A percentile compares a stretch with the other conserved stretches of the same genome.
These are phyloP conservation scores for Thymus quinquecostatus DNA, from an alignment of 257 asterid genomes.

Conservation along the genomic window DNA sequence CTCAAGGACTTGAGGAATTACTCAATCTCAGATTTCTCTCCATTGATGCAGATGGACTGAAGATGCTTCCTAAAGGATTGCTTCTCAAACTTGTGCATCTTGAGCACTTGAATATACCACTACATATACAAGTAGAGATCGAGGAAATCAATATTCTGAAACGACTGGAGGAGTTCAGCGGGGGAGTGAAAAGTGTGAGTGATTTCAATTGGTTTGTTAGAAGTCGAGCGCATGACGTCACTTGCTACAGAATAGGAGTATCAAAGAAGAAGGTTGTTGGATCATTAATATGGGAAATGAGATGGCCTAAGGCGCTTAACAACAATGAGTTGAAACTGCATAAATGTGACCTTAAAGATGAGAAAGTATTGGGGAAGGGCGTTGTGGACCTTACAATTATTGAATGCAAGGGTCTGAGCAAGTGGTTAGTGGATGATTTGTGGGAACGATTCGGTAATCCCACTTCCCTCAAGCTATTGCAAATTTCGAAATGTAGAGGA, in stretches of 20 bases:
- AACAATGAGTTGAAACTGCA: neutral
- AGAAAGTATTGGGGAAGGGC: neutral
- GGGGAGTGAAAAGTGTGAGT: neutral
- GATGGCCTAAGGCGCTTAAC: too few relatives aligned
- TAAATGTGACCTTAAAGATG: neutral
- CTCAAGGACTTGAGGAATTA: too few relatives aligned
- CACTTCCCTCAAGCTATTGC: neutral
- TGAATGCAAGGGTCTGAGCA: constrained; percentile 10
- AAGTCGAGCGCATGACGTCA: neutral
- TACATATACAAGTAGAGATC: neutral
- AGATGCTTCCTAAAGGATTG: neutral
- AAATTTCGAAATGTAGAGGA: neutral
- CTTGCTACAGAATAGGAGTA: too few relatives aligned
- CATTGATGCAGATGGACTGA: neutral
- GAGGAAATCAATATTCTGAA: neutral
- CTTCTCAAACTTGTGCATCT: neutral
- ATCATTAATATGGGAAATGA: too few relatives aligned
- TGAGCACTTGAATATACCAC: constrained; percentile 17
- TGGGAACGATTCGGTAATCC: neutral
- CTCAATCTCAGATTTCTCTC: constrained; percentile 2
- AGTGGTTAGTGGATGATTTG: neutral
- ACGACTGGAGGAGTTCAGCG: constrained; percentile 12
- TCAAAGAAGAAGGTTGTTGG: too few relatives aligned
- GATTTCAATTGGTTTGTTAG: neutral
- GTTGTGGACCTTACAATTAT: neutral